Conservation (phyloP, 106 monocot genomes). For the Dioscorea alata region DNA sequence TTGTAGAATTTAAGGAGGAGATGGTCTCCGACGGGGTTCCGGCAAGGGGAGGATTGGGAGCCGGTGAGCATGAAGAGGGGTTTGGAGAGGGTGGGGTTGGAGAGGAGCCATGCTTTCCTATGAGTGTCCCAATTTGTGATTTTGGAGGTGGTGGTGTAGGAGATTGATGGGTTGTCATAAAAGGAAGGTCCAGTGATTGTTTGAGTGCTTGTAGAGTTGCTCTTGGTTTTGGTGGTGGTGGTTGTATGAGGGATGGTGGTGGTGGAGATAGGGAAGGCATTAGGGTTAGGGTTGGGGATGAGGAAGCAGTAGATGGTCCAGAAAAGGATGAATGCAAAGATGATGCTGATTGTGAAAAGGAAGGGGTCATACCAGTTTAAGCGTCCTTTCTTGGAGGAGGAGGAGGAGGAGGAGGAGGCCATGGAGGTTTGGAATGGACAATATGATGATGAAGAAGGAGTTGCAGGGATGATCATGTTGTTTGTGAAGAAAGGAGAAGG, state of each 20-base stretch:
- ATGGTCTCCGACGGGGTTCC: conserved; percentile 43
- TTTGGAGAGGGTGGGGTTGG: conserved; percentile 14
- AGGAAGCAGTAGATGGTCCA: conserved; percentile 8
- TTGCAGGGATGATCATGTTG: too few species aligned
- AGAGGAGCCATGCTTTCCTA: conserved; percentile 26
- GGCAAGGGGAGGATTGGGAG: conserved; percentile 34
- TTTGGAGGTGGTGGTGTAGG: conserved; percentile 20
- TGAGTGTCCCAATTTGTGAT: conserved; percentile 41
- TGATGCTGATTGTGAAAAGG: conserved; percentile 9
- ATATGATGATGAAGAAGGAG: too few species aligned
- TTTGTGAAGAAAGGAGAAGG: too few species aligned
- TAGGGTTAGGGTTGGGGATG: background rate
- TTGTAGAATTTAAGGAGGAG: conserved; percentile 45
- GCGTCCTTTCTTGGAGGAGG: background rate
- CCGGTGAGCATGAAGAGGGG: conserved; percentile 37
- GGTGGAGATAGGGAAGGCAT: background rate
- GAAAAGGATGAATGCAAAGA: conserved; percentile 8
- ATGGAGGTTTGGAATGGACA: too few species aligned
- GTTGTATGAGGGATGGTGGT: background rate
- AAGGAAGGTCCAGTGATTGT: conserved; percentile 9
- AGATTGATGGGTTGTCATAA: conserved; percentile 37
- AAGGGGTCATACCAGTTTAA: conserved; percentile 4
- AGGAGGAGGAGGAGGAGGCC: too few species aligned
- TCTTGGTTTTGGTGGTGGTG: background rate
- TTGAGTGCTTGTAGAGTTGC: background rate